Evolutionary conservation across 129 eudicot species (phyloP), one percentile per base, ranked within the genome.

Genomic region (Apium graveolens): DNA sequence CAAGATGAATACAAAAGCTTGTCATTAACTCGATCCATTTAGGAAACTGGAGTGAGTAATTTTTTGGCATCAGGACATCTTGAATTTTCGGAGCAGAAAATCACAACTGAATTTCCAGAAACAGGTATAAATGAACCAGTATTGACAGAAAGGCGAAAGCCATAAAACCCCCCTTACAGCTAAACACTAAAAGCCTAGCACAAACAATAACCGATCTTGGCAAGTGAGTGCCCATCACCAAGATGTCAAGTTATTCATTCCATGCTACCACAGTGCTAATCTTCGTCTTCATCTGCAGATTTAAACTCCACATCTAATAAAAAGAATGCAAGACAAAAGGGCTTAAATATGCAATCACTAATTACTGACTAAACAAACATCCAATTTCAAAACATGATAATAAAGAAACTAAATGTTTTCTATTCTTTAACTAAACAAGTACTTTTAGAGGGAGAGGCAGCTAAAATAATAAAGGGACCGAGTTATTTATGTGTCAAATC

Each of bases 251-350:
- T 72, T 72, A 72, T 81, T 38, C 69, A 65, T 55, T n/a, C 45
- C 43, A 51, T 41, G 79, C 81, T 60, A 42, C 76, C 70, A 27
- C 8, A 29, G 48, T 44, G 79, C 86, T 87, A 87, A 73, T 89
- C 91, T n/a, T 91, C 93, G 13, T 89, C 97, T 76, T 87, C 97
- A 81, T 91, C 97, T 91, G 93, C 83, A 76, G 70, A 70, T 10
- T 35, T 6, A 51, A 18, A 44, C 75, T 14, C 20, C 66, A 75
- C 53, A 77, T 21, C 8, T 29, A 37, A 41, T 41, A 21, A 71
- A 41, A 41, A 57, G 7, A 31, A 60, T 0, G 14, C 2, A 10
- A 60, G 13, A n/a, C 34, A 60, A 5, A 11, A 77, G 41, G 35
- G 35, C 14, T 48, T 29, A 48, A 11, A 49, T 31, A 75, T 39